Conservation (phyloP, 2,329 filamentous ascomycete genomes). For the Colletotrichum chlorophyti region DNA sequence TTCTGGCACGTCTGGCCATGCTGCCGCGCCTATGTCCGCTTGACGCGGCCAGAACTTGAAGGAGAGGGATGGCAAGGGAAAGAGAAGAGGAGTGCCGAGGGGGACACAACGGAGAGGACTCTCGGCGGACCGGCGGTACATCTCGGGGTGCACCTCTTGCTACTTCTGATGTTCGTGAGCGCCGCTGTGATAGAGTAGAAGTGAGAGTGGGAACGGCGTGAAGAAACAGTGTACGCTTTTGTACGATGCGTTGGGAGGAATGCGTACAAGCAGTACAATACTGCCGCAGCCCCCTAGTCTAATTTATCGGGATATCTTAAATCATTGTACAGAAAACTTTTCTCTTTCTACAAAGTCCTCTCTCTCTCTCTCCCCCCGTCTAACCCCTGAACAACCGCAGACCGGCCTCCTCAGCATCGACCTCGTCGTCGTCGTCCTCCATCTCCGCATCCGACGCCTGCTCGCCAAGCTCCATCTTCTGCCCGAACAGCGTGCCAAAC, state of each 20-base stretch:
- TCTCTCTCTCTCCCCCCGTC: neutral
- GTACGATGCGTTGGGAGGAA: too few relatives aligned
- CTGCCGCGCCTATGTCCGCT: slow-evolving; percentile 47
- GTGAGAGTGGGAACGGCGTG: too few relatives aligned
- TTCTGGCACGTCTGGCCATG: slow-evolving; percentile 58
- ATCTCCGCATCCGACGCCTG: slow-evolving; percentile 57
- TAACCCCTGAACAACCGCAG: slow-evolving; percentile 59
- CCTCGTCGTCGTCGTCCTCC: slow-evolving; percentile 53
- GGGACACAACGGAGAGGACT: slow-evolving; percentile 31
- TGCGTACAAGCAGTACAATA: too few relatives aligned
- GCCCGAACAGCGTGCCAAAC: slow-evolving; percentile 78
- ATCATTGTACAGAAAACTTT: neutral
- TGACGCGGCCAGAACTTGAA: slow-evolving; percentile 34
- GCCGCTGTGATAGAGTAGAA: slow-evolving; percentile 30
- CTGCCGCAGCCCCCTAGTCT: too few relatives aligned
- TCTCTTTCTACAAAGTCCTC: neutral
- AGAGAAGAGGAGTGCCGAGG: too few relatives aligned
- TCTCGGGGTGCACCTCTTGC: slow-evolving; percentile 47
- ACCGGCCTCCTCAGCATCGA: slow-evolving; percentile 59
- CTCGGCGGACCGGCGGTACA: slow-evolving; percentile 56
- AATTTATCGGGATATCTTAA: slow-evolving; percentile 22
- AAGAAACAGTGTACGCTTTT: too few relatives aligned
- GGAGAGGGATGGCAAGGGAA: neutral
- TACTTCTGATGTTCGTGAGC: slow-evolving; percentile 44
- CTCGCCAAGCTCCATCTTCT: slow-evolving; percentile 68